Evolutionary conservation across 371 early-diverging fungal genomes (phyloP).

Genomic region (Basidiobolus meristosporus): DNA sequence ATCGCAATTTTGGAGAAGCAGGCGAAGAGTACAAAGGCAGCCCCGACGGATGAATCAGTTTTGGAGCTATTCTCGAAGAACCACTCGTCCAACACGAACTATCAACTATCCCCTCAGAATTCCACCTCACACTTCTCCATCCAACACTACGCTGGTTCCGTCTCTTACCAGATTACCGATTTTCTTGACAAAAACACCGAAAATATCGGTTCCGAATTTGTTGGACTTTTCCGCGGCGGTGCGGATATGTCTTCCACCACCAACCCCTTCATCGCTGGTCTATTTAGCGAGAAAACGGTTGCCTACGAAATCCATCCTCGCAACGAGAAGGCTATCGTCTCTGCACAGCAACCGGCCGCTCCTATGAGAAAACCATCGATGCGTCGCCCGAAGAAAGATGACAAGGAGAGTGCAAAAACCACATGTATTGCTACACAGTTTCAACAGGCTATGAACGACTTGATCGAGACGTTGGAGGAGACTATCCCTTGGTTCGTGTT

Average conservation of each 20-base stretch:
- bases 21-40: slow-evolving; percentile 12
- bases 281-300: slow-evolving; percentile 64
- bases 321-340: slow-evolving; percentile 47
- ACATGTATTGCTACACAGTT: slow-evolving; percentile 38
- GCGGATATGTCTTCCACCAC: slow-evolving; percentile 18
- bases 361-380: slow-evolving; percentile 54
- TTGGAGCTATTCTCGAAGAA: slow-evolving; percentile 14
- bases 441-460: slow-evolving; percentile 50
- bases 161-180: slow-evolving; percentile 39
- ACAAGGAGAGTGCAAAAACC: slow-evolving; percentile 9
- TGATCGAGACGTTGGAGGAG: slow-evolving; percentile 58
- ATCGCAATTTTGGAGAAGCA: slow-evolving; percentile 29
- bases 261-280: slow-evolving; percentile 57
- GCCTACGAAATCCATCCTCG: slow-evolving; percentile 68
- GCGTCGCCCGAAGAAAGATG: slow-evolving; percentile 19
- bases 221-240: slow-evolving; percentile 48
- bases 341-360: slow-evolving; percentile 43
- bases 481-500: slow-evolving; percentile 75
- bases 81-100: slow-evolving; percentile 3
- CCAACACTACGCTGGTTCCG: slow-evolving; percentile 52
- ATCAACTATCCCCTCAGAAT: not conserved
- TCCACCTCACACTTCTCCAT: slow-evolving; percentile 28
- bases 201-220: slow-evolving; percentile 59
- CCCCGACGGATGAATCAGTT: slow-evolving; percentile 11
- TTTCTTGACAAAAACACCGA: slow-evolving; percentile 59